Conservation (phyloP, 2,329 filamentous ascomycete genomes). For the Lecanicillium sp. region DNA sequence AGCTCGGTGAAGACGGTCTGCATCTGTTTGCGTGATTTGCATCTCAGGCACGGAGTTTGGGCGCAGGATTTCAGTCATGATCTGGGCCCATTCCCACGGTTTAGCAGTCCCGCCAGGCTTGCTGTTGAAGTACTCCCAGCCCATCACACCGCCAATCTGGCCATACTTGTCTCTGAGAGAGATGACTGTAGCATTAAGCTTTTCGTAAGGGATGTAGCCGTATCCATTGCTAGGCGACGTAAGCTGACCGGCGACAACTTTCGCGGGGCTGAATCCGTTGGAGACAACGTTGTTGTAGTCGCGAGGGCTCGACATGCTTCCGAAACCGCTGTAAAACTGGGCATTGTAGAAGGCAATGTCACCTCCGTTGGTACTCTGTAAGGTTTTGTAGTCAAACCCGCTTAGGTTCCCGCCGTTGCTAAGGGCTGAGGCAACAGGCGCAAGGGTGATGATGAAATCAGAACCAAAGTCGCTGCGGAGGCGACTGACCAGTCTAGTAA, state of each 20-base stretch:
- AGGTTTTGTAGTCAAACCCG: conserved; percentile 66
- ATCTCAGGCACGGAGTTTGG: conserved; percentile 10
- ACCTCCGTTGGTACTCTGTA: conserved; percentile 54
- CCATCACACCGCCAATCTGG: conserved; percentile 75
- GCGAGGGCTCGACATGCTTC: conserved; percentile 34
- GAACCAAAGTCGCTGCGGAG: conserved; percentile 59
- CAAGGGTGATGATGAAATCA: conserved; percentile 65
- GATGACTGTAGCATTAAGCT: conserved; percentile 31
- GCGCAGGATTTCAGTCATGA: conserved; percentile 40
- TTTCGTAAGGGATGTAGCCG: conserved; percentile 35
- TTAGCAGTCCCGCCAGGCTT: conserved; percentile 46
- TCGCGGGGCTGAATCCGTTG: conserved; percentile 59
- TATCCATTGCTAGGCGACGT: conserved; percentile 64
- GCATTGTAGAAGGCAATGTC: conserved; percentile 76
- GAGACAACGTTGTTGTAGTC: conserved; percentile 39
- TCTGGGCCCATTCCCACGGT: conserved; percentile 69
- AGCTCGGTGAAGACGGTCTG: conserved; percentile 7
- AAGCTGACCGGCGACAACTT: conserved; percentile 68
- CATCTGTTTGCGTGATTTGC: conserved; percentile 8
- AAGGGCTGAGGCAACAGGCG: conserved; percentile 67
- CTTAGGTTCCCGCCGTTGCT: conserved; percentile 53
- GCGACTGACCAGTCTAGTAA: conserved; percentile 56
- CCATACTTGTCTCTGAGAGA: conserved; percentile 42
- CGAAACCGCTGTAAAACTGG: conserved; percentile 87
- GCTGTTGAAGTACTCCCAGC: conserved; percentile 87